A percentile compares a stretch with the other conserved stretches of the same genome.
These are phyloP conservation scores for Parachaetomium inaequale DNA, from an alignment of 495 filamentous ascomycete genomes.

Conservation along the genomic window DNA sequence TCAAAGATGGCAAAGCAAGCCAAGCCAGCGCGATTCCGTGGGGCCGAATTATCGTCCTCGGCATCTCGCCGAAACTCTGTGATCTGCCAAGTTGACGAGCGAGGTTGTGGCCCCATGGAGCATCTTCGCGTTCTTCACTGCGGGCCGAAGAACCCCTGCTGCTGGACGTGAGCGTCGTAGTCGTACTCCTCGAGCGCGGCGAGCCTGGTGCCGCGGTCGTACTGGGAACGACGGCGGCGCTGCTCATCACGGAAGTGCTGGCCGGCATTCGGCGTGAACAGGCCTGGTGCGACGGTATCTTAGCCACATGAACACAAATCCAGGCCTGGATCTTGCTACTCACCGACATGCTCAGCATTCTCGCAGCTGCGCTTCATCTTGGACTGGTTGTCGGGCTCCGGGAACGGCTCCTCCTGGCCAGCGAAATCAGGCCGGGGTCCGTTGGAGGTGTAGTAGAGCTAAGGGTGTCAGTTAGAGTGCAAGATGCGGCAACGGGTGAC, in stretches of 20 bases:
- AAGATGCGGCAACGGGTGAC: neutral
- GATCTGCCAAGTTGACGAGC: neutral
- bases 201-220: constrained; percentile 65
- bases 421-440: constrained; percentile 40
- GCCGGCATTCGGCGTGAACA: constrained; percentile 69
- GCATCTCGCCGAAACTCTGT: neutral
- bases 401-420: constrained; percentile 66
- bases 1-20: constrained; percentile 26
- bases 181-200: constrained; percentile 60
- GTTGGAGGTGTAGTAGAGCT: constrained; percentile 52
- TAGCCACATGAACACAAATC: neutral
- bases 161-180: constrained; percentile 37
- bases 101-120: neutral
- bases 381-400: constrained; percentile 72
- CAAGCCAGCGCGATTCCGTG: constrained; percentile 11
- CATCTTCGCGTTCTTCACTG: constrained; percentile 17
- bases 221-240: constrained; percentile 71
- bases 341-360: constrained; percentile 81
- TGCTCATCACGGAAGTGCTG: constrained; percentile 73
- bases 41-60: constrained; percentile 3
- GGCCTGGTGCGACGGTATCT: constrained; percentile 41
- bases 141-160: constrained; percentile 30
- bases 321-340: constrained; percentile 28
- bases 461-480: constrained; percentile 15
- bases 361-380: constrained; percentile 82